Conservation (phyloP, 805 yeast species). For the Kazachstania bromeliacearum region DNA sequence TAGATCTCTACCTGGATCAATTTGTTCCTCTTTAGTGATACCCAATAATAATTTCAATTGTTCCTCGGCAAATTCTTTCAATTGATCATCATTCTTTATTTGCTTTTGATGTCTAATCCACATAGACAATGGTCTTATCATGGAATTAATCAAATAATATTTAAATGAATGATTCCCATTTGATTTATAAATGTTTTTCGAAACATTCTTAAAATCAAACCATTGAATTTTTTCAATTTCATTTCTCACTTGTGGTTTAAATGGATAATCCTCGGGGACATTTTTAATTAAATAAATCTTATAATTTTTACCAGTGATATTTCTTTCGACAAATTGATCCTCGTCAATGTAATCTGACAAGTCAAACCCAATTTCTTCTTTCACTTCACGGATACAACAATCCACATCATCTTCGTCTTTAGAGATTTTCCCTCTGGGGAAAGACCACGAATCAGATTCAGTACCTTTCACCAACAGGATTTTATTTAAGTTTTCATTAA, state of each 20-base stretch:
- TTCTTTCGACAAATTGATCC: slow-evolving; percentile 70
- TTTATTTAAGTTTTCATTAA: slow-evolving; percentile 61
- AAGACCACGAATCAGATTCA: slow-evolving; percentile 81
- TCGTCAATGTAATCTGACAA: slow-evolving; percentile 57
- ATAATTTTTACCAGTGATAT: slow-evolving; percentile 73
- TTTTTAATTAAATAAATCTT: slow-evolving; percentile 69
- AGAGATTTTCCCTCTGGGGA: slow-evolving; percentile 94
- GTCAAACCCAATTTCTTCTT: slow-evolving; percentile 91
- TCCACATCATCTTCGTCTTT: slow-evolving; percentile 81
- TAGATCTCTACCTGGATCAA: slow-evolving; percentile 71
- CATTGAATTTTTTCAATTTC: slow-evolving; percentile 82
- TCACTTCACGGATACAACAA: slow-evolving; percentile 87
- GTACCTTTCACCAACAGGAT: slow-evolving; percentile 76
- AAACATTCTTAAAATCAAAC: slow-evolving; percentile 47
- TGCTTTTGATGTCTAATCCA: slow-evolving; percentile 50
- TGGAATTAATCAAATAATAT: slow-evolving; percentile 32
- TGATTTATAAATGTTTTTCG: slow-evolving; percentile 26
- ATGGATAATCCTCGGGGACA: slow-evolving; percentile 67
- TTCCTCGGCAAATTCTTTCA: slow-evolving; percentile 54
- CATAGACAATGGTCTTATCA: slow-evolving; percentile 34
- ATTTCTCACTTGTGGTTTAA: slow-evolving; percentile 74
- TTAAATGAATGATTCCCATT: slow-evolving; percentile 23
- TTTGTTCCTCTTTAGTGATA: slow-evolving; percentile 33
- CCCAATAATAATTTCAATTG: slow-evolving; percentile 60
- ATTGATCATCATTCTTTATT: slow-evolving; percentile 44